Evolutionary conservation across 768 basidiomycete genomes (phyloP).

Genomic region (Boletus rubroflammeus): DNA sequence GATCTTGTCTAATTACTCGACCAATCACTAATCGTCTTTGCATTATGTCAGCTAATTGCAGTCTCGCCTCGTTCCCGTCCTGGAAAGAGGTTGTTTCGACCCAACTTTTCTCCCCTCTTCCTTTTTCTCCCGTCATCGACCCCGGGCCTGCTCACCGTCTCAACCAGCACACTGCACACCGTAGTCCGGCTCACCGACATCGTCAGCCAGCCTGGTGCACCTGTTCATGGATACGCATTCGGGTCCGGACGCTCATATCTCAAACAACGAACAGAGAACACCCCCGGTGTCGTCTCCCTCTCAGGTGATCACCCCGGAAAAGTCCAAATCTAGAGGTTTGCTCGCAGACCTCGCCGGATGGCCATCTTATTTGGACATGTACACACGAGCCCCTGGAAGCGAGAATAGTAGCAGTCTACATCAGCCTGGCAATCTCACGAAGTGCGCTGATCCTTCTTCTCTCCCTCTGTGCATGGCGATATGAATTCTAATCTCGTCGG

Average conservation of each 20-base stretch:
- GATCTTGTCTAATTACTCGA: neutral
- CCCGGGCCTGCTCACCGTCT: neutral
- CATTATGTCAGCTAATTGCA: conserved; percentile 23
- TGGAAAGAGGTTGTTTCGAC: neutral
- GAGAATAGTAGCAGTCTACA: conserved; percentile 2
- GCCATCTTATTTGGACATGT: conserved; percentile 15
- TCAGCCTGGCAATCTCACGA: conserved; percentile 7
- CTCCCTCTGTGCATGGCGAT: neutral
- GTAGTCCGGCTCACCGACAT: neutral
- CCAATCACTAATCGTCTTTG: conserved; percentile 4
- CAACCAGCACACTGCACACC: neutral
- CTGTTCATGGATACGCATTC: conserved; percentile 8
- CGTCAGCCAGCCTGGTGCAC: neutral
- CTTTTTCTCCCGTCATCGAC: conserved; percentile 1
- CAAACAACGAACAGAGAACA: conserved; percentile 1
- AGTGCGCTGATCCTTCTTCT: conserved; percentile 11
- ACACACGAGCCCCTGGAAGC: conserved; percentile 13
- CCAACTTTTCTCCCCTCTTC: conserved; percentile 1
- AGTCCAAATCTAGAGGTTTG: conserved; percentile 3
- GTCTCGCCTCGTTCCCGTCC: conserved; percentile 12
- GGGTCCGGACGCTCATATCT: conserved; percentile 1
- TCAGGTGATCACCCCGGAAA: conserved; percentile 10
- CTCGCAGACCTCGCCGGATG: conserved; percentile 15
- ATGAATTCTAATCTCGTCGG: neutral
- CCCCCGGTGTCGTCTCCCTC: conserved; percentile 5